Base-by-base conservation (phyloP, 192 early-diverging fungal species). In the Coemansia sp. region DNA sequence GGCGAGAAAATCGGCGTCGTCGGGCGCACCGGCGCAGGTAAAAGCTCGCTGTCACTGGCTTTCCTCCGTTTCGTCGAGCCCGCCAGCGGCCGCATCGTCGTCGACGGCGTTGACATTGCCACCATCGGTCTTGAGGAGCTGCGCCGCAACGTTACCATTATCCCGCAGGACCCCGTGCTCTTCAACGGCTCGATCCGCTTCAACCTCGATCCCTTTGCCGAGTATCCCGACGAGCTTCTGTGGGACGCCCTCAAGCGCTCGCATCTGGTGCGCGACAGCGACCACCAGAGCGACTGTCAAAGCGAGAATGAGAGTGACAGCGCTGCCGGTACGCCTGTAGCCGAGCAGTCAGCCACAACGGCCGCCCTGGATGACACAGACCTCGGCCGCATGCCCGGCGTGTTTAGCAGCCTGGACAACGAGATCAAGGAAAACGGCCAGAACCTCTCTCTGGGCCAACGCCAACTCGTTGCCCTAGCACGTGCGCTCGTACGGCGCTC, bases 131-230 rank as follows among this genome's bases (percentile, higher is more conserved):
- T 92, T 49, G 82, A 89, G 51, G 89, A 93, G 38, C 74, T 98
- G 61, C 85, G 95, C 14, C 72, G 81, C 21, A 74, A 82, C 34
- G 53, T 98, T 45, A 89, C 92, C 0, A 89, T 98, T 42, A 93
- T 98, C 64, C 93, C 94, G 34, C 93, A 98, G 76, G 94, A 96
- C 40, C 92, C 92, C 4, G 82, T 91, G 17, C 68, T 90, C 51
- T 89, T 92, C 69, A 81, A 83, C 58, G 90, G 90, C 46, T 85
- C 90, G 9, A 69, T 95, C 19, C 80, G 93, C 15, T 88, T 89
- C 53, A 97, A 97, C 70, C 66, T 99, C 17, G 95, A 99, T 66
- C 94, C 93, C 6, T 91, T 93, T 63, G 79, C 66, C 43, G 87
- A 91, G 67, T 86, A 86, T 66, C 74, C 66, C 23, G 96, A 98